Base-by-base conservation (phyloP, 2,329 filamentous ascomycete species). In the Beauveria medogensis region DNA sequence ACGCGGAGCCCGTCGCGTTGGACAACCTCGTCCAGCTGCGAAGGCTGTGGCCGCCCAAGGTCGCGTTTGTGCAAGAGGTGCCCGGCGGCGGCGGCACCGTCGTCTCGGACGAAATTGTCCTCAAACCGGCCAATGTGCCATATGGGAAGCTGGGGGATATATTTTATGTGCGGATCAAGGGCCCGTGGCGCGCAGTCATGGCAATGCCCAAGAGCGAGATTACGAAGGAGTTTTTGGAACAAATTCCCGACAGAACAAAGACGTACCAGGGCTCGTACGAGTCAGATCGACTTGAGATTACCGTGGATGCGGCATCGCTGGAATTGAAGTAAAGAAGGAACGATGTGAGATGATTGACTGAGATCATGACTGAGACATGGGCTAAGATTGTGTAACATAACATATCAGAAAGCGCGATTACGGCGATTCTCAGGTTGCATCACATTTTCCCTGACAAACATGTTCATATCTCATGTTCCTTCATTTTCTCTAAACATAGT, bases 111-210 rank as follows among this genome's bases (percentile, higher is more conserved):
- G 69, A 72, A 63, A 57, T 77, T 16, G 65, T 71, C 30, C 65
- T 77, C 30, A 66, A 65, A 48, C 69, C 67, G 20, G 69, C 69
- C 24, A 60, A 71, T 18, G 68, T 75, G 48, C 71, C 74, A 18
- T 55, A 70, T 44, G 70, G 69, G n/a, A 65, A 68, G 64, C 68
- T 77, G 64, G 67, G 67, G 24, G 55, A 60, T 8, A 69, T 64
- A 57, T 67, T 69, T 7, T 70, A 63, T 28, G 72, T 74, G 20
- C 63, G 67, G 59, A 69, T 71, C 57, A 66, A 68, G 56, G 75
- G 75, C 5, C 62, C 65, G 53, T 77, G 75, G 75, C 70, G 67
- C 65, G 66, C 67, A 18, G 74, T 75, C 14, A 75, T 74, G 73
- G 65, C 66, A 7, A 60, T 63, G 48, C 18, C 62, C 16, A 65